Base-by-base conservation (phyloP, 495 filamentous ascomycete species). In the Daldinia concentrica region DNA sequence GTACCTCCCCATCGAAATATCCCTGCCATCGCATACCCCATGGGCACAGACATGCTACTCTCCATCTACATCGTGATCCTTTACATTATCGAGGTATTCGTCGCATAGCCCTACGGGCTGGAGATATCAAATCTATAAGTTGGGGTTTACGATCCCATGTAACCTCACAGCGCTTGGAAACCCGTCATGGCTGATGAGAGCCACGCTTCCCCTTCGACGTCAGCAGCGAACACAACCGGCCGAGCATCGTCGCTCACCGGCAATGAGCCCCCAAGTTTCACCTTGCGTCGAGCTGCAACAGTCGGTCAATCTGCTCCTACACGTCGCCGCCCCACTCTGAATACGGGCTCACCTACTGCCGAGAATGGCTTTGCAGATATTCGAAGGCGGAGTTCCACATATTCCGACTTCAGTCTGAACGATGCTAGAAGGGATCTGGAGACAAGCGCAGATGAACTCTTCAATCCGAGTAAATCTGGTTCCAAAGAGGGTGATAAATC, bases 371-470 rank as follows among this genome's bases (percentile, higher is more conserved):
- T 75, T 29, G 72, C 72, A 27, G 64, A 74, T 29, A 68, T 74
- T 52, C 84, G 86, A 41, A 86, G 92, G 58, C 88, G 92, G 69
- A 91, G 89, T 81, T 95, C 92, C 24, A 88, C 86, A 24, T 87
- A 94, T 55, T 94, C 93, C 1, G 90, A 92, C 59, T 88, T 86
- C 52, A 87, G 83, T 62, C 71, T 92, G 15, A 88, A 85, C 57
- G 92, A 93, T 65, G 88, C 88, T 4, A 86, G 86, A 37, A 84
- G 86, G 57, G 89, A 87, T 6, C 82, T 95, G 17, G 87, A 89
- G 45, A 87, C 87, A 5, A 92, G 90, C 0, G 92, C 91, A 0
- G 90, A 93, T 68, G 88, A 90, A 64, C 77, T 96, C 17, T 81
- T 95, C 24, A 86, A 93, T 15, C 91, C 93, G 0, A 86, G 88